Conservation (phyloP, 306 rosid genomes). For the Carpinus viminea region DNA sequence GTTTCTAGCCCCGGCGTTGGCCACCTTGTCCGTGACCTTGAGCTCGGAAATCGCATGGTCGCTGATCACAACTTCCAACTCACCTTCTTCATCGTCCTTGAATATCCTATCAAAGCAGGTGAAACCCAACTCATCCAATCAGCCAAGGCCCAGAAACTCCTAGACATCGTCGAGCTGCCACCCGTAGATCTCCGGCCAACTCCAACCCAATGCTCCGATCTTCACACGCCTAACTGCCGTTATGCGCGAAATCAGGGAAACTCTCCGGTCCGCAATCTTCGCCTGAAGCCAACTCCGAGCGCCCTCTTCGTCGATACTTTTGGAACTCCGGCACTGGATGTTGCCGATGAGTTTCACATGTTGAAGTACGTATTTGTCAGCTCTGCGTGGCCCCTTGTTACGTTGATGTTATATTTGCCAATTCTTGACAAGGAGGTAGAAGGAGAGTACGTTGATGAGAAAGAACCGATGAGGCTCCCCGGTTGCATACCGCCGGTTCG, state of each 20-base stretch:
- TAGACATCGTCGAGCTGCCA: neutral
- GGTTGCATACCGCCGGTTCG: constrained; percentile 22
- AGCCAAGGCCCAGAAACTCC: neutral
- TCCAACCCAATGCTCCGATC: neutral
- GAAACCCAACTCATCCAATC: neutral
- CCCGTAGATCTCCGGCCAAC: neutral
- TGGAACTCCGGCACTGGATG: neutral
- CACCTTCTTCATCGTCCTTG: constrained; percentile 2
- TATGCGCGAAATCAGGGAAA: neutral
- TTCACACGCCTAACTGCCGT: neutral
- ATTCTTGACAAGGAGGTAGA: neutral
- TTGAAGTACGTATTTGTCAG: neutral
- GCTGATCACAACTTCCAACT: neutral
- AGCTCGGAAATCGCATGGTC: constrained; percentile 3
- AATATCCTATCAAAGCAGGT: neutral
- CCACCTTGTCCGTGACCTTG: neutral
- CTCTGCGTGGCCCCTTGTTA: neutral
- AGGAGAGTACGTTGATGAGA: neutral
- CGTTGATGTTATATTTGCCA: neutral
- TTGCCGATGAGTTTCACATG: constrained; percentile 3
- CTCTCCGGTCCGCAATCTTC: neutral
- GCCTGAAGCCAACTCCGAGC: neutral
- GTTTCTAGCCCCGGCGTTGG: constrained; percentile 3
- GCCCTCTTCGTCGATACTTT: neutral
- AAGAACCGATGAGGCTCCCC: neutral